phyloP scores from a whole-genome alignment of 2,329 filamentous ascomycete genomes.

The Ophidiomyces ophidiicola region DNA sequence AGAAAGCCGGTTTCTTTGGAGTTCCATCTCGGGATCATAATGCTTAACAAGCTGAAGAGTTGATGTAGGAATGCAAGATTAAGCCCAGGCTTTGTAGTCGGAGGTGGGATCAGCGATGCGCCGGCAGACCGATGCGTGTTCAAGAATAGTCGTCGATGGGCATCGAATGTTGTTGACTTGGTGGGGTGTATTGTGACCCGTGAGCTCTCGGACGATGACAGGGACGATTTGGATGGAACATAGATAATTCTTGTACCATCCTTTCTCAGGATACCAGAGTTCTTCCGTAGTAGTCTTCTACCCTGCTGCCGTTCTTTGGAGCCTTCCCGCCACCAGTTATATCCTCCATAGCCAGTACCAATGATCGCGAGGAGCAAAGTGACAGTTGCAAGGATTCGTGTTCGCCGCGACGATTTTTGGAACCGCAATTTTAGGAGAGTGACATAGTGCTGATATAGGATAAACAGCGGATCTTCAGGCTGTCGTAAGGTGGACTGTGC shows the following conservation, averaged over 20 bases:
- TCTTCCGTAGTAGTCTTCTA: conserved; percentile 67
- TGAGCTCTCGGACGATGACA: conserved; percentile 48
- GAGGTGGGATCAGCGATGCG: conserved; percentile 59
- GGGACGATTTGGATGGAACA: conserved; percentile 61
- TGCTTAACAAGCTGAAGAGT: conserved; percentile 88
- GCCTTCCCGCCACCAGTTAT: conserved; percentile 60
- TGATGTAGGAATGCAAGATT: conserved; percentile 95
- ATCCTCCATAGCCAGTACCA: conserved; percentile 63
- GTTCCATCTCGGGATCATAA: conserved; percentile 91
- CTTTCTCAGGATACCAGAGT: conserved; percentile 86
- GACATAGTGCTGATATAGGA: conserved; percentile 44
- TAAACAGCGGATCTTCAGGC: conserved; percentile 51
- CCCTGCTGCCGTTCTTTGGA: conserved; percentile 73
- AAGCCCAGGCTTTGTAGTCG: conserved; percentile 82
- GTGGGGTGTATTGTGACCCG: conserved; percentile 86
- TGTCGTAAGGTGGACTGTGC: conserved; percentile 71
- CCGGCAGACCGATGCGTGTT: conserved; percentile 78
- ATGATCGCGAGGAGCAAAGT: conserved; percentile 67
- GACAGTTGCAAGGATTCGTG: conserved; percentile 63
- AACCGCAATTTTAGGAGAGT: conserved; percentile 41
- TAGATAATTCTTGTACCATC: conserved; percentile 92
- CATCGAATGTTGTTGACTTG: conserved; percentile 89
- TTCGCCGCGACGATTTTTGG: conserved; percentile 54
- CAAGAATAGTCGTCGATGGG: conserved; percentile 81
- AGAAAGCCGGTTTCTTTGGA: conserved; percentile 91